Evolutionary conservation across 331 rosid species (phyloP).

Genomic region (Cydonia oblonga): DNA sequence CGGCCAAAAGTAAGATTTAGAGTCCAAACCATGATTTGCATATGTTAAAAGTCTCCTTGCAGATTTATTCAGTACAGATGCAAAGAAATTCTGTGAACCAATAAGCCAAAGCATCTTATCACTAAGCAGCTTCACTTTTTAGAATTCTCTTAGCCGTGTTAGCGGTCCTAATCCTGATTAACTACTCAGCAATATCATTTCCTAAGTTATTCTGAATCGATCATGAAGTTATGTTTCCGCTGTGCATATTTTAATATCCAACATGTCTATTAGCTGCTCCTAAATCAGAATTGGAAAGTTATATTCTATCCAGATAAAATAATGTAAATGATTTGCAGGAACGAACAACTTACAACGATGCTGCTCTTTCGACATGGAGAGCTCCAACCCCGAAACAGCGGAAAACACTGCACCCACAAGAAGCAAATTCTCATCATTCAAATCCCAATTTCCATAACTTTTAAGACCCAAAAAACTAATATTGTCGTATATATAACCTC

Average conservation of each 20-base stretch:
- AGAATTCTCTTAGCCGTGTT: background rate
- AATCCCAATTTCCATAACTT: slow-evolving; percentile 10
- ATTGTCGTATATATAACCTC: background rate
- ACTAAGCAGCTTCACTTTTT: background rate
- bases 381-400: slow-evolving; percentile 95
- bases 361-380: slow-evolving; percentile 80
- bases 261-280: background rate
- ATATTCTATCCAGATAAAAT: slow-evolving; percentile 9
- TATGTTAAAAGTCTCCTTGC: slow-evolving; percentile 3
- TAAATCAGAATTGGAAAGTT: slow-evolving; percentile 10
- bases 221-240: background rate
- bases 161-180: slow-evolving; percentile 22
- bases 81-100: too few relatives aligned
- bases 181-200: slow-evolving; percentile 8
- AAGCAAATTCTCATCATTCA: background rate
- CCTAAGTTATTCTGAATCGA: background rate
- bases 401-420: slow-evolving; percentile 60
- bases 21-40: slow-evolving; percentile 25
- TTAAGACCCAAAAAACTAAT: background rate
- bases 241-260: background rate
- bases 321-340: background rate
- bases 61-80: slow-evolving; percentile 25
- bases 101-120: too few relatives aligned
- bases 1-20: slow-evolving; percentile 5
- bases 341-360: slow-evolving; percentile 59